Evolutionary conservation across 2,329 filamentous ascomycete genomes (phyloP).

Genomic region (Uncinocarpus reesii): DNA sequence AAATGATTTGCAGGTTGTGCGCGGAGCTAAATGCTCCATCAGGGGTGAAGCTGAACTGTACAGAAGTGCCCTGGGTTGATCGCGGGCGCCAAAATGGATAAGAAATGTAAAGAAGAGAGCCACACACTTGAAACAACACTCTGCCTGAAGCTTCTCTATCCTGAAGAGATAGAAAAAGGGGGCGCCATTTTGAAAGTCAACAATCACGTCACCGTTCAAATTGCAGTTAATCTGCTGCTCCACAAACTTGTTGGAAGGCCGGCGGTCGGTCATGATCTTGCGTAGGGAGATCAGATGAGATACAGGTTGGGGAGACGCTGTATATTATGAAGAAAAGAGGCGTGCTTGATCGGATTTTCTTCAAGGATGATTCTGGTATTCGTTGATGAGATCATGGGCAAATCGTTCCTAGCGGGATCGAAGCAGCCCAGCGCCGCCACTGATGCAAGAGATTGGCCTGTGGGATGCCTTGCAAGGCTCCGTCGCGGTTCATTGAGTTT

Average conservation of each 20-base stretch:
- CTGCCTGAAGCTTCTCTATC: not conserved
- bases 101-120: no score
- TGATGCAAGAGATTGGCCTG: conserved; percentile 1
- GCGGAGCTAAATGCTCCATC: no score
- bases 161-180: conserved; percentile 1
- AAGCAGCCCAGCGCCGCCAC: conserved; percentile 3
- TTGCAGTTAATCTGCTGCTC: not conserved
- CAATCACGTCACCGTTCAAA: not conserved
- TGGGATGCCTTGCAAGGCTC: conserved; percentile 4
- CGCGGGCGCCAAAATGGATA: no score
- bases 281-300: not conserved
- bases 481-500: not conserved
- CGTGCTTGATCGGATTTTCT: no score
- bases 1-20: no score
- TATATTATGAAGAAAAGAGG: no score
- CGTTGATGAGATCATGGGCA: conserved; percentile 3
- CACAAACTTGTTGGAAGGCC: conserved; percentile 1
- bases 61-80: no score
- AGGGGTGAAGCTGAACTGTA: no score
- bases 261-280: no score
- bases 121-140: conserved; percentile 4
- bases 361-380: not conserved
- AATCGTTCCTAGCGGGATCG: not conserved
- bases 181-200: conserved; percentile 12
- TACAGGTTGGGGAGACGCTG: not conserved